Evolutionary conservation across 768 basidiomycete genomes (phyloP).

Genomic region (Cystofilobasidium ferigula): DNA sequence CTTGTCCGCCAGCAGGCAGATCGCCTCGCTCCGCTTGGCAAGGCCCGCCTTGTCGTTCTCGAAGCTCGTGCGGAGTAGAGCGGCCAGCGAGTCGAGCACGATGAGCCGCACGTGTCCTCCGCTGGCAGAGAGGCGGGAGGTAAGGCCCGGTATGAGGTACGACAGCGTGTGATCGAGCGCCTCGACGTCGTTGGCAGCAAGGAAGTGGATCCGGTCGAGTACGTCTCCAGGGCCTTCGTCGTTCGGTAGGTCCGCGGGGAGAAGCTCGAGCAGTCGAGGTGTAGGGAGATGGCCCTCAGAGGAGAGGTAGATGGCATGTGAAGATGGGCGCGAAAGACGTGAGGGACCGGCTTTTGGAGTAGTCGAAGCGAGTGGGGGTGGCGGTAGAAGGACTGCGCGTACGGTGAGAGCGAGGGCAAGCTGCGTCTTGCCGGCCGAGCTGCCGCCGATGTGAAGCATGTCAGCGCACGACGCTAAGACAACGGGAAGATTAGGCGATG

Average conservation of each 20-base stretch:
- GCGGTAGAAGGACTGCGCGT: conserved; percentile 46
- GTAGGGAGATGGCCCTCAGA: conserved; percentile 62
- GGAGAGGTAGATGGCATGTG: conserved; percentile 55
- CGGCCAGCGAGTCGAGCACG: conserved; percentile 76
- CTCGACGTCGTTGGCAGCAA: conserved; percentile 37
- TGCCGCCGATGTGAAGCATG: conserved; percentile 36
- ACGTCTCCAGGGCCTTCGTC: neutral
- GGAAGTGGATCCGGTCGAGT: conserved; percentile 15
- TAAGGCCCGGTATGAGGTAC: conserved; percentile 37
- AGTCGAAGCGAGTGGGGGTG: neutral
- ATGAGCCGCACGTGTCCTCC: conserved; percentile 61
- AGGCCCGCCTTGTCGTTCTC: conserved; percentile 50
- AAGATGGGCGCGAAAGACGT: neutral
- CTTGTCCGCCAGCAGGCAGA: conserved; percentile 55
- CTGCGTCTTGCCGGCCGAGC: conserved; percentile 91
- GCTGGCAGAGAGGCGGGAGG: conserved; percentile 29
- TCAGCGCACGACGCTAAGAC: conserved; percentile 22
- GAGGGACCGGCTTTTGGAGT: too few species aligned
- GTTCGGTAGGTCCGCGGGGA: conserved; percentile 9
- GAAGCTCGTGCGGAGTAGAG: conserved; percentile 61
- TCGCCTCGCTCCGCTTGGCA: conserved; percentile 58
- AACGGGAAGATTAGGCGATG: neutral
- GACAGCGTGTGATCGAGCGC: conserved; percentile 39
- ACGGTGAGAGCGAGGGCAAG: conserved; percentile 69
- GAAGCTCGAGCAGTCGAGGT: conserved; percentile 44